A percentile compares a stretch with the other conserved stretches of the same genome.
phyloP scores from a whole-genome alignment of 2,329 filamentous ascomycete genomes.

The Scortechinia acanthostroma region DNA sequence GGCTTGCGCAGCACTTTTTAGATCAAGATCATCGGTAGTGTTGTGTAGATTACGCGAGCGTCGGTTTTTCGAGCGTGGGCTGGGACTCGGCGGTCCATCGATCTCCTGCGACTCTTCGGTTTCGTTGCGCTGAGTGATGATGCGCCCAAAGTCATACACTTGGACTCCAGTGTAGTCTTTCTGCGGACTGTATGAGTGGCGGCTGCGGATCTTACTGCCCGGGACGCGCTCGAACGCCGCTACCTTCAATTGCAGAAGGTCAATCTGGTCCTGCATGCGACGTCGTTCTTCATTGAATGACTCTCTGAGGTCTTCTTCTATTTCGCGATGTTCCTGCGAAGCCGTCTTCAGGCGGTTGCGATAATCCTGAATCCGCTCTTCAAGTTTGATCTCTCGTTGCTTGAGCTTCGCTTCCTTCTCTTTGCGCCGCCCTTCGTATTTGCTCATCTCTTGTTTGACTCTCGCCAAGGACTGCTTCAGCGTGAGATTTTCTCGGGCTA shows the following conservation, averaged over 20 bases:
- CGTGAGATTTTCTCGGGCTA: conserved; percentile 26
- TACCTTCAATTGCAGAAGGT: conserved; percentile 19
- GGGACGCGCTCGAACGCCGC: conserved; percentile 6
- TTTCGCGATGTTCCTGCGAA: conserved; percentile 21
- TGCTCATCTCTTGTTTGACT: conserved; percentile 28
- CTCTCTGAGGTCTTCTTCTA: conserved; percentile 20
- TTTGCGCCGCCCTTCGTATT: conserved; percentile 28
- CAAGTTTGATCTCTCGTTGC: conserved; percentile 24
- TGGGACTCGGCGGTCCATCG: conserved; percentile 21
- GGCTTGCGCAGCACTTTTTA: neutral
- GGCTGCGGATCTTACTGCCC: conserved; percentile 11
- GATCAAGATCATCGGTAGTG: conserved; percentile 7
- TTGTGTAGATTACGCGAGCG: conserved; percentile 9
- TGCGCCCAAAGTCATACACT: conserved; percentile 12
- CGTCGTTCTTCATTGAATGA: conserved; percentile 23
- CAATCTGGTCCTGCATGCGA: conserved; percentile 25
- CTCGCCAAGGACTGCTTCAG: conserved; percentile 27
- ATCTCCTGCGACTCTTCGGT: conserved; percentile 17
- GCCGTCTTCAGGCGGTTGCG: conserved; percentile 23
- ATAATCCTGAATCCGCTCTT: conserved; percentile 26
- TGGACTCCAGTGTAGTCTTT: conserved; percentile 18
- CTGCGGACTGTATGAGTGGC: conserved; percentile 14
- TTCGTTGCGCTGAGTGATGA: conserved; percentile 4
- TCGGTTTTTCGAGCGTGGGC: conserved; percentile 20
- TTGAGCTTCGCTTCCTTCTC: conserved; percentile 29